Percentiles rank a stretch among this genome's conserved stretches.
Conservation (phyloP, 2,329 filamentous ascomycete genomes). For the Diaporthe citri region DNA sequence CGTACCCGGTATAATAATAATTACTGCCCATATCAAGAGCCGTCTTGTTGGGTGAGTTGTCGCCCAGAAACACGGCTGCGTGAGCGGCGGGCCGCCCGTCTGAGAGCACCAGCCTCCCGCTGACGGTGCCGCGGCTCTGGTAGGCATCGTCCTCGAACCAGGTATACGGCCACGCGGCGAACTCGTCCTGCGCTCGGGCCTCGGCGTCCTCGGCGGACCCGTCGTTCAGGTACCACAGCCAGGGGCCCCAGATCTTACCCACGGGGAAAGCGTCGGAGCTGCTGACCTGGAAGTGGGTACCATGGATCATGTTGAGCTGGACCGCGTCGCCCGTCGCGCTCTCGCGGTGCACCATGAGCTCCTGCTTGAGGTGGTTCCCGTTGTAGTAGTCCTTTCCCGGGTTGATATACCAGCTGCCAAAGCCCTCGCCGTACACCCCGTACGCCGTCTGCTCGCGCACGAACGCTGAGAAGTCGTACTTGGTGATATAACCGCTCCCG, state of each 20-base stretch:
- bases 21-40: conserved; percentile 60
- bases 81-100: conserved; percentile 61
- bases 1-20: conserved; percentile 64
- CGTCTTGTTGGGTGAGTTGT: conserved; percentile 57
- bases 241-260: conserved; percentile 57
- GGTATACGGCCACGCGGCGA: conserved; percentile 59
- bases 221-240: conserved; percentile 61
- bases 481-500: conserved; percentile 61
- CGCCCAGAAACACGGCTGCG: conserved; percentile 63
- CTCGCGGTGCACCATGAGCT: conserved; percentile 65
- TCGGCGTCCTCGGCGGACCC: conserved; percentile 58
- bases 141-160: conserved; percentile 61
- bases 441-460: conserved; percentile 57
- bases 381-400: conserved; percentile 65
- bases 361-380: conserved; percentile 65
- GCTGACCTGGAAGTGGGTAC: conserved; percentile 58
- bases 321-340: conserved; percentile 62
- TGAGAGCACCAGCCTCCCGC: conserved; percentile 57
- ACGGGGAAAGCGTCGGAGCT: conserved; percentile 52
- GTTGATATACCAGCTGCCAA: conserved; percentile 65
- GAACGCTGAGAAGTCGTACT: conserved; percentile 57
- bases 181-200: conserved; percentile 53
- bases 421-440: conserved; percentile 61
- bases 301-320: conserved; percentile 67
- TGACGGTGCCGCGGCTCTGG: conserved; percentile 60